Evolutionary conservation across 805 yeast genomes (phyloP).

Genomic region (Wickerhamiella brachini): DNA sequence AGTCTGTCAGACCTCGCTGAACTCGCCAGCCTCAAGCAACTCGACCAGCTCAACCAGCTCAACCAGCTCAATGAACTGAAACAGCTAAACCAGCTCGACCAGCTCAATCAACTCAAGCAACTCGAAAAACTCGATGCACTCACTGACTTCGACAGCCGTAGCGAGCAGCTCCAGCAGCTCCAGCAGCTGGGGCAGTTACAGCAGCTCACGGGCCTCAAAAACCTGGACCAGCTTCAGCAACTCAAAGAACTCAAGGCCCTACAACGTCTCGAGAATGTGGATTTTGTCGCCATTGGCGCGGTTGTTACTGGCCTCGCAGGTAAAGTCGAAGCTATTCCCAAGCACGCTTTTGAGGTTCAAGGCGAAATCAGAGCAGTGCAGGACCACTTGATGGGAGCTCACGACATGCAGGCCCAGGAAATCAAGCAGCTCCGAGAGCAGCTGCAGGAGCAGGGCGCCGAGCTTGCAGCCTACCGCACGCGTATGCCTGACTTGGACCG

Average conservation of each 20-base stretch:
- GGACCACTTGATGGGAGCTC: conserved; percentile 12
- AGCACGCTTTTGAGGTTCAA: conserved; percentile 1
- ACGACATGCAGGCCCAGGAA: conserved; percentile 4
- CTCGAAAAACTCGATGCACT: not conserved
- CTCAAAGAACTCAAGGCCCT: conserved; percentile 6
- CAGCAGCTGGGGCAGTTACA: not conserved
- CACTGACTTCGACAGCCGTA: not conserved
- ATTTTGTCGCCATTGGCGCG: not conserved
- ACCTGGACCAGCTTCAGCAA: conserved; percentile 4
- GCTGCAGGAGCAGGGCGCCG: not conserved
- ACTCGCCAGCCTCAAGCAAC: not conserved
- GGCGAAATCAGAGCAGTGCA: conserved; percentile 17
- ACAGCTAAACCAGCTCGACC: conserved; percentile 2
- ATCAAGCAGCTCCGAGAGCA: conserved; percentile 1
- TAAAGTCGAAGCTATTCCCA: not conserved
- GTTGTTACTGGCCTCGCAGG: not conserved
- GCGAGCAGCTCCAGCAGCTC: not conserved
- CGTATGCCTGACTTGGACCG: not conserved
- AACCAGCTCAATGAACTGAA: not conserved
- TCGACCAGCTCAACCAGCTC: conserved; percentile 13
- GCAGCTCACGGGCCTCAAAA: not conserved
- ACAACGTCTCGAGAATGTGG: not conserved
- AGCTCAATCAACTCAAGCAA: not conserved
- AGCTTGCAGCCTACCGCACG: not conserved
- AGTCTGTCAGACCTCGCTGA: conserved; percentile 1